Conservation (phyloP, 371 early-diverging fungal species). For the Mortierella polycephala region DNA sequence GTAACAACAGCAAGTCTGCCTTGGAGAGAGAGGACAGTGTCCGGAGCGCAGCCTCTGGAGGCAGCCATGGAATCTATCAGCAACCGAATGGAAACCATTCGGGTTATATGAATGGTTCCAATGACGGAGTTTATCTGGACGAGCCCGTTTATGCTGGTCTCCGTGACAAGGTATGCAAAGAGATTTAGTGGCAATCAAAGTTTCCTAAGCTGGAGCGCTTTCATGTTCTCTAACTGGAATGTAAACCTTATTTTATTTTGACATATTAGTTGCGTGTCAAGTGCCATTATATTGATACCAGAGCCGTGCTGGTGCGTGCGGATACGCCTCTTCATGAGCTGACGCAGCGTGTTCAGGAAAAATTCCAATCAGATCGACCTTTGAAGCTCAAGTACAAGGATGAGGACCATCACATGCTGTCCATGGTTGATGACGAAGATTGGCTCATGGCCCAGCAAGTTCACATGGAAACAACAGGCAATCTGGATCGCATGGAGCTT, state of each 20-base stretch:
- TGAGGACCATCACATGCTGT: slow-evolving; percentile 86
- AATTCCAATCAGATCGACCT: slow-evolving; percentile 62
- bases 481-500: slow-evolving; percentile 68
- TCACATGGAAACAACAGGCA: slow-evolving; percentile 59
- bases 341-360: slow-evolving; percentile 69
- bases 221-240: no score
- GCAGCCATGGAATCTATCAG: slow-evolving; percentile 13
- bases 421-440: slow-evolving; percentile 94
- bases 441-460: slow-evolving; percentile 82
- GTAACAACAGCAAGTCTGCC: slow-evolving; percentile 16
- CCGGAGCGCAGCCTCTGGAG: slow-evolving; percentile 30
- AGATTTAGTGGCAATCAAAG: background rate
- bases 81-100: slow-evolving; percentile 20
- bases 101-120: slow-evolving; percentile 7
- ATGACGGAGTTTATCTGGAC: slow-evolving; percentile 18
- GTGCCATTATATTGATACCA: slow-evolving; percentile 80
- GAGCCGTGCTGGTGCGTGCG: slow-evolving; percentile 74
- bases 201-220: background rate
- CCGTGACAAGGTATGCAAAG: slow-evolving; percentile 55
- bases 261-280: slow-evolving; percentile 75
- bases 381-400: slow-evolving; percentile 87
- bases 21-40: slow-evolving; percentile 34
- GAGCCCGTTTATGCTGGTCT: slow-evolving; percentile 36
- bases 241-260: background rate
- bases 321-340: slow-evolving; percentile 73